Conservation (phyloP, 2,329 filamentous ascomycete species). For the Proliferodiscus dingleyae region DNA sequence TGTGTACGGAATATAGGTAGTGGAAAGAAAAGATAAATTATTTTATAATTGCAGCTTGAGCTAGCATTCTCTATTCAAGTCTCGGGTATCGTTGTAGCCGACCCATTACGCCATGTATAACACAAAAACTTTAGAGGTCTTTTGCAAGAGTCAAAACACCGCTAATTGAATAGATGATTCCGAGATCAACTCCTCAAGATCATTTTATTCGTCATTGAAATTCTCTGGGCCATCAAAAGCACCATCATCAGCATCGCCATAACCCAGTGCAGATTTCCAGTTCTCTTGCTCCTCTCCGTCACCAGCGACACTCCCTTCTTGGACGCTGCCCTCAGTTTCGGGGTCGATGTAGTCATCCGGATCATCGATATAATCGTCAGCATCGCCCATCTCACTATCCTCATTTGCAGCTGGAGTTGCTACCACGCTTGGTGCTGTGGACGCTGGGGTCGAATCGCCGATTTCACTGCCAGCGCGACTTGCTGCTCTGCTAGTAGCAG, state of each 20-base stretch:
- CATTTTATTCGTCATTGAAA: background rate
- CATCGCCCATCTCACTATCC: background rate
- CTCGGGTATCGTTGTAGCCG: no score
- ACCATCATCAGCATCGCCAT: slow-evolving; percentile 1
- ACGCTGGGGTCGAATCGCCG: background rate
- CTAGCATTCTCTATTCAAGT: no score
- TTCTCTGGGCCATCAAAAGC: slow-evolving; percentile 3
- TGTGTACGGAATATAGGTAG: no score
- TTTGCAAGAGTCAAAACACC: background rate
- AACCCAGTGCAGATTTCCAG: background rate
- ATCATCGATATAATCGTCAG: background rate
- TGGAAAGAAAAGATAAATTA: no score
- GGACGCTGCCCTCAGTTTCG: background rate
- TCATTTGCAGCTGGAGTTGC: background rate
- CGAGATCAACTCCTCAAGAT: background rate
- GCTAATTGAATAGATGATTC: no score
- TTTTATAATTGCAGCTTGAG: no score
- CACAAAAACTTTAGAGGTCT: background rate
- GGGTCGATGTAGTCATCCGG: background rate
- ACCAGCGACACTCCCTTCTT: background rate
- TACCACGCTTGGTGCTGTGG: background rate
- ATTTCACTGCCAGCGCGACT: slow-evolving; percentile 14
- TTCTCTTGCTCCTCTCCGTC: background rate
- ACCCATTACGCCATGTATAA: no score
- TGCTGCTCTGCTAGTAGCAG: slow-evolving; percentile 41